A percentile compares a stretch with the other conserved stretches of the same genome.
These are phyloP conservation scores for Globisporangium alternatum DNA, from an alignment of 352 stramenopile genomes.

Conservation along the genomic window DNA sequence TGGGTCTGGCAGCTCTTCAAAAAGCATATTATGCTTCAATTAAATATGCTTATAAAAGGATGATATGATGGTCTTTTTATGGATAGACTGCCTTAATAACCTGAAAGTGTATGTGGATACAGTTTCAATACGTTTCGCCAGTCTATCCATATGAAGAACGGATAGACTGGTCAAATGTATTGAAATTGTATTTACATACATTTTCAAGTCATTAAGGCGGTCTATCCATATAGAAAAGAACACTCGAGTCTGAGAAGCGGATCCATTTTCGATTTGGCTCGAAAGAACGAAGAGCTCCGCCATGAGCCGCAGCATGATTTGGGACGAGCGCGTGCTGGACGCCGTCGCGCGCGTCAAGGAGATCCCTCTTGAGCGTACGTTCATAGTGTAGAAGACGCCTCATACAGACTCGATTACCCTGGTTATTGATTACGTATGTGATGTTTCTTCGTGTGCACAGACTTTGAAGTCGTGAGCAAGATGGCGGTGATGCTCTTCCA, in stretches of 20 bases:
- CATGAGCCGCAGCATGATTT: conserved; percentile 44
- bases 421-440: not conserved
- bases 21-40: too few relatives aligned
- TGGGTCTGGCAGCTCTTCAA: not conserved
- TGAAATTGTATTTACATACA: too few relatives aligned
- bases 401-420: too few relatives aligned
- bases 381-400: too few relatives aligned
- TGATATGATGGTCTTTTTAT: too few relatives aligned
- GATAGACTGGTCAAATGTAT: not conserved
- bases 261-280: conserved; percentile 18
- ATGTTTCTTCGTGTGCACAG: conserved; percentile 18
- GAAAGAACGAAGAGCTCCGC: conserved; percentile 11
- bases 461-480: conserved; percentile 56
- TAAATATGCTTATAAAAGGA: too few relatives aligned
- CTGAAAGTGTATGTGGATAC: too few relatives aligned
- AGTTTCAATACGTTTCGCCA: too few relatives aligned
- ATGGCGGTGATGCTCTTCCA: conserved; percentile 58
- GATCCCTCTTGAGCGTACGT: conserved; percentile 42
- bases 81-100: too few relatives aligned
- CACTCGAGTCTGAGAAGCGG: not conserved
- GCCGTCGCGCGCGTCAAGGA: conserved; percentile 31
- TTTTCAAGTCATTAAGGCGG: too few relatives aligned
- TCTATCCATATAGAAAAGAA: not conserved
- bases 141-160: too few relatives aligned
- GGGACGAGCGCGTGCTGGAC: conserved; percentile 65